These are phyloP conservation scores for Rhizopus microsporus DNA, from an alignment of 371 early-diverging fungal genomes.

Conservation along the genomic window DNA sequence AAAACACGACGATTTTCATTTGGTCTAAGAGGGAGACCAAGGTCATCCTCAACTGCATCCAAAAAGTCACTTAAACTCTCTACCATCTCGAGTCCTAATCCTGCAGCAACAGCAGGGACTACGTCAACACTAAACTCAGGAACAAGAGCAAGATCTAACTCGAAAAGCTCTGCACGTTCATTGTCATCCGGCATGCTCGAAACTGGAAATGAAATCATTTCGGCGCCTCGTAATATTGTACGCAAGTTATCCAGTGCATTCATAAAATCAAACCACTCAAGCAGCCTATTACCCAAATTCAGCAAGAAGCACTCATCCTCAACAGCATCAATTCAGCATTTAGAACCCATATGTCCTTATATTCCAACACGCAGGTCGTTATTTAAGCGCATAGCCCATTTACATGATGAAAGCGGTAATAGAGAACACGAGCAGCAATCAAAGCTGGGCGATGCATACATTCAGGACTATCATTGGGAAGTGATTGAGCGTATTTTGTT, in stretches of 20 bases:
- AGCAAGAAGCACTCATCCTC: constrained; percentile 16
- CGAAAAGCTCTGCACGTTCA: constrained; percentile 44
- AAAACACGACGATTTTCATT: constrained; percentile 38
- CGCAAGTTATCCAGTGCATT: constrained; percentile 50
- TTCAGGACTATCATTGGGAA: constrained; percentile 80
- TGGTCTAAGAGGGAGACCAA: constrained; percentile 31
- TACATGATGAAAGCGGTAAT: constrained; percentile 61
- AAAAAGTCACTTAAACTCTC: constrained; percentile 31
- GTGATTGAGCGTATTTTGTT: constrained; percentile 82
- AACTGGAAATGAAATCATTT: constrained; percentile 25
- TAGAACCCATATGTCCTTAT: constrained; percentile 54
- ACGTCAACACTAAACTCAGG: neutral
- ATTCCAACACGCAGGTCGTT: constrained; percentile 63
- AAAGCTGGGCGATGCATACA: constrained; percentile 21
- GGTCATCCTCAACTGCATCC: constrained; percentile 47
- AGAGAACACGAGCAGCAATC: constrained; percentile 27
- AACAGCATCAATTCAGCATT: neutral
- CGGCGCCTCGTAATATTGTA: constrained; percentile 45
- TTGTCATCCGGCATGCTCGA: constrained; percentile 35
- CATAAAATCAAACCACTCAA: constrained; percentile 12
- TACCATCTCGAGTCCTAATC: neutral
- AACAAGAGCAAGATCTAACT: constrained; percentile 39
- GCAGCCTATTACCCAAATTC: constrained; percentile 12
- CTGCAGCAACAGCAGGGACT: neutral
- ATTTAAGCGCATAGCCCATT: constrained; percentile 66